Base-by-base conservation (phyloP, 2,329 filamentous ascomycete genomes). In the Alternaria arbusti region DNA sequence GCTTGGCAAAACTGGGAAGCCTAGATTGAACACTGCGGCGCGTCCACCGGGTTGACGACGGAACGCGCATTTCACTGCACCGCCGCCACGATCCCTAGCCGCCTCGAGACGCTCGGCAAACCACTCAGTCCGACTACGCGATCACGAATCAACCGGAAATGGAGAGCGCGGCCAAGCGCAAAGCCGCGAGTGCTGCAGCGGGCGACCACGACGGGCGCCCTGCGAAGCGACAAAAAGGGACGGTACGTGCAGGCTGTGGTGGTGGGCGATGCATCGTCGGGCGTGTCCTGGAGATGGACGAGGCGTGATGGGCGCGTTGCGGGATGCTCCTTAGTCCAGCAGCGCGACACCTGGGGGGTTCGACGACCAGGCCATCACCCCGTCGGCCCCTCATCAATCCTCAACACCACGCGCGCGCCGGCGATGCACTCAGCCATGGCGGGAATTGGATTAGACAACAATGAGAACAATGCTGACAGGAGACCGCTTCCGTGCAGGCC, bases 171-270 rank as follows among this genome's bases (percentile, higher is more conserved):
- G 76, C 82, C 68, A 90, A 89, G 83, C 85, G 87, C 78, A 88
- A 88, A 80, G 83, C 83, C 46, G 81, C 82, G 59, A 76, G 77
- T 71, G 79, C 80, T 66, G 82, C 81, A 68, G 82, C 81, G 70
- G 82, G 84, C 57, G 86, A 87, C 57, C 75, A 78, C 70, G 85
- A 85, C 67, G 82, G 83, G 70, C 86, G 85, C 75, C 83, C 85
- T 73, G 80, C 84, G 66, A 89, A 89, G 83, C 85, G 86, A 76
- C 83, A 85, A 79, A 88, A 86, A 80, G 72, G 86, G 63, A 83
- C 86, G 81, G 87, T 89, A 84, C 82, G 87, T 87, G 74, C 72
- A 75, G 62, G 28, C 49, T 59, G 60, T 61, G 55, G 63, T 66
- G 62, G 57, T 61, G 67, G 61, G 52, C 59, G 63, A 57, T 67